Percentiles rank a stretch among this genome's conserved stretches.
Evolutionary conservation across 768 basidiomycete species (phyloP).

Genomic region (Termitomyces sp.): DNA sequence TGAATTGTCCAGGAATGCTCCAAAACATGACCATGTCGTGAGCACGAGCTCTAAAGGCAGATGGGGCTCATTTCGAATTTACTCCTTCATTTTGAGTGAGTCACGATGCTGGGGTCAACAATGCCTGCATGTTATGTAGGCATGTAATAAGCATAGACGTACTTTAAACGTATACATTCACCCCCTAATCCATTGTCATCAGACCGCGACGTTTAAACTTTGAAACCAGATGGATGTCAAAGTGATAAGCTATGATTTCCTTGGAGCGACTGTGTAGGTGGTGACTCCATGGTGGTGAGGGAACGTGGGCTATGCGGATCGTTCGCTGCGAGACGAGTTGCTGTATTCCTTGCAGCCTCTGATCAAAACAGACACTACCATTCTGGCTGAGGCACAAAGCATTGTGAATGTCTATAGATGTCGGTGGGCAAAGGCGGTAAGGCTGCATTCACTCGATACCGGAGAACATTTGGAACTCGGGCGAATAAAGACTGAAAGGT

Average conservation of each 20-base stretch:
- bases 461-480: background rate
- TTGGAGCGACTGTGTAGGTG: background rate
- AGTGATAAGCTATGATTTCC: background rate
- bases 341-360: background rate
- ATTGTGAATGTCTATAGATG: background rate
- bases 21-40: background rate
- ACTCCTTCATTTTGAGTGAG: background rate
- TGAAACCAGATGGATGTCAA: background rate
- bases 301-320: background rate
- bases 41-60: background rate
- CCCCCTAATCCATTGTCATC: background rate
- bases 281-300: background rate
- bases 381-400: background rate
- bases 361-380: background rate
- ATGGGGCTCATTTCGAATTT: background rate
- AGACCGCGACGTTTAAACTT: background rate
- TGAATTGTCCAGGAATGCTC: background rate
- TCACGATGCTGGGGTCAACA: background rate
- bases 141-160: background rate
- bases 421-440: background rate
- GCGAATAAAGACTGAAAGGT: background rate
- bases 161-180: background rate
- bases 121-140: background rate
- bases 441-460: background rate
- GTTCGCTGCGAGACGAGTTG: background rate